Evolutionary conservation across 2,329 filamentous ascomycete species (phyloP).

Genomic region (Fusarium solani-melongenae): DNA sequence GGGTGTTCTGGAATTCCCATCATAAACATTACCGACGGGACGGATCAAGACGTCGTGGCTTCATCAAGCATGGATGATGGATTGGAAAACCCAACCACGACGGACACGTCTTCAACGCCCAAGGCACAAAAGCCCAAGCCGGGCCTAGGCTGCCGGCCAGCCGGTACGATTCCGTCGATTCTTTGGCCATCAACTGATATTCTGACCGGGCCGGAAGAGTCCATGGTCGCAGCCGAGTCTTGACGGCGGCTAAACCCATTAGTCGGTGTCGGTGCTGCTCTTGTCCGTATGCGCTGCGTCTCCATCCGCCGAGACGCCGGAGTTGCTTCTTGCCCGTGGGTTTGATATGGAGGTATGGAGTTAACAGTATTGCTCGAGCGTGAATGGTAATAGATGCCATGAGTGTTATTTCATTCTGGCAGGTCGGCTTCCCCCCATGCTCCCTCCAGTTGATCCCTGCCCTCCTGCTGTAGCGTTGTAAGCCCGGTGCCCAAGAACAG

Average conservation of each 20-base stretch:
- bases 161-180: conserved; percentile 6
- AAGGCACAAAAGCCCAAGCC: neutral
- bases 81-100: neutral
- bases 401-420: conserved; percentile 14
- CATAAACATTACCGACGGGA: neutral
- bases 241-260: conserved; percentile 4
- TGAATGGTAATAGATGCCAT: neutral
- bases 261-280: neutral
- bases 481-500: neutral
- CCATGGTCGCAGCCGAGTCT: neutral
- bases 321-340: neutral
- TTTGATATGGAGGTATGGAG: neutral
- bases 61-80: neutral
- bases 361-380: neutral
- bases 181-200: conserved; percentile 11
- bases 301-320: conserved; percentile 4
- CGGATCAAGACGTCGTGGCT: conserved; percentile 7
- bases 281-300: neutral
- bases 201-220: neutral
- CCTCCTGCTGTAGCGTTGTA: neutral
- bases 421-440: conserved; percentile 20
- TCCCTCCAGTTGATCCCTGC: conserved; percentile 23
- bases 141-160: conserved; percentile 6
- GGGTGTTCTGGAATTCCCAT: conserved; percentile 2
- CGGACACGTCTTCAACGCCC: conserved; percentile 9